Base-by-base conservation (phyloP, 2,329 filamentous ascomycete species). In the Fusarium xylarioides region DNA sequence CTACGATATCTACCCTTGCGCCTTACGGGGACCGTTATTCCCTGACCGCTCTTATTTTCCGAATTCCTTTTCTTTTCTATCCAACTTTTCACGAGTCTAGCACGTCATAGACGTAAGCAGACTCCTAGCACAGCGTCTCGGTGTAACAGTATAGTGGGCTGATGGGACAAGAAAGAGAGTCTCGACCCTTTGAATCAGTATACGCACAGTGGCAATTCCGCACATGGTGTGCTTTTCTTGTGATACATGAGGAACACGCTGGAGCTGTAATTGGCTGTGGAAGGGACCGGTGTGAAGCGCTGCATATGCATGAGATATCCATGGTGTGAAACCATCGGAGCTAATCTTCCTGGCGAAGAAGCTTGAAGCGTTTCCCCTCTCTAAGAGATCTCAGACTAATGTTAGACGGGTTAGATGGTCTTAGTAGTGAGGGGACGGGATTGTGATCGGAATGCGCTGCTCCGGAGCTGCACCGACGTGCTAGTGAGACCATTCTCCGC, bases 101-200 rank as follows among this genome's bases (percentile, higher is more conserved):
- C 44, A 74, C 71, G 71, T 74, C 71, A 74, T 74, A 63, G 68
- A 73, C 26, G 44, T 52, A 66, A 57, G 54, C 46, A 46, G 15
- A 28, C 32, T 34, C 19, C 34, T 16, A 53, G 23, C 37, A 70
- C 37, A 32, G n/a, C 47, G 5, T 49, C 19, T 42, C 34, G 47
- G 62, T 74, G 66, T 53, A 70, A 56, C 23, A 34, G 16, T 35
- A 42, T 42, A 8, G 40, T 49, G 46, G 63, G 23, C 28, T 47
- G 40, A 43, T 37, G 38, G 21, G 10, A 15, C 16, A 2, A 19
- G 7, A 5, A 23, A 18, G 9, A 1, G n/a, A 43, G 35, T 49
- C 43, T 68, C 15, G 52, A 35, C 32, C 52, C 10, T 14, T 52
- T 58, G 30, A 18, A 47, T 28, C 44, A 26, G n/a, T 38, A 55